Base-by-base conservation (phyloP, 805 yeast species). In the Monosporozyma unispora region DNA sequence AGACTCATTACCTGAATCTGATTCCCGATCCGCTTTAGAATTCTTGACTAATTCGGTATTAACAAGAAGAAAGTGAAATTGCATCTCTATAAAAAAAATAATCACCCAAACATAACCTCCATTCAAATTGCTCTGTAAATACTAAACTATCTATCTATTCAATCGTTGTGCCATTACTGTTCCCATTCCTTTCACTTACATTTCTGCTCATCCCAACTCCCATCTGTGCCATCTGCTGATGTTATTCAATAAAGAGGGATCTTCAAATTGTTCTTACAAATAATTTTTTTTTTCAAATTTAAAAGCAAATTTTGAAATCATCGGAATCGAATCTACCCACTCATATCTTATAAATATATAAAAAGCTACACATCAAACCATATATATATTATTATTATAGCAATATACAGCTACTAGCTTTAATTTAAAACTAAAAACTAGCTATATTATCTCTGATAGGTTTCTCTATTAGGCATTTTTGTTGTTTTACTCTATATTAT, bases 11-110 rank as follows among this genome's bases (percentile, higher is more conserved):
- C 99, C 98, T 1, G 90, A 86, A 57, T 82, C 93, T 19, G 95
- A 88, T 61, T 87, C 96, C 9, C 76, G 96, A 59, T 80, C 87
- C 50, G 97, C 97, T 3, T 72, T 93, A 53, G 90, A 84, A 62
- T 78, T 87, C 54, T 73, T 93, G 58, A 88, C 98, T 6, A 82
- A 82, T 62, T 81, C 91, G 10, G 79, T 91, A 22, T 73, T 91
- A 55, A 84, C 93, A 43, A 82, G 99, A 73, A 77, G 74, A 29
- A 89, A 86, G 64, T 90, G 65, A 44, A 18, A 9, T 7, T 18
- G 19, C 33, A 28, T 28, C 12, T n/a, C 39, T 35, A 18, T n/a
- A 35, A 4, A 35, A 9, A 14, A 35, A 35, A n/a, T n/a, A n/a
- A n/a, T n/a, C n/a, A n/a, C n/a, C n/a, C 21, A 28, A 28, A 28